A percentile compares a stretch with the other conserved stretches of the same genome.
phyloP scores from a whole-genome alignment of 2,329 filamentous ascomycete genomes.

The Thelonectria rubi region DNA sequence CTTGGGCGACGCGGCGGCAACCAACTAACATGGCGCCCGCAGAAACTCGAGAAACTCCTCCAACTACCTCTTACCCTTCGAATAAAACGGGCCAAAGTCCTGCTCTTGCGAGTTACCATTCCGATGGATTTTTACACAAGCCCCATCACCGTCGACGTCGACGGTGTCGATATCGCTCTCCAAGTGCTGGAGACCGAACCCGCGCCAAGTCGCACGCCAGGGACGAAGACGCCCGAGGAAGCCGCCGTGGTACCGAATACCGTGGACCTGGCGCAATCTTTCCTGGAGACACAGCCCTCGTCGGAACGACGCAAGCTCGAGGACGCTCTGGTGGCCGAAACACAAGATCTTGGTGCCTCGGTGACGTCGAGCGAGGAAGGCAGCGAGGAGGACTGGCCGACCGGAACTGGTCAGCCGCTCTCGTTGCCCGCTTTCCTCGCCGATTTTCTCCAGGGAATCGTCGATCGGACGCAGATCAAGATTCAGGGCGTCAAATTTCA shows the following conservation, averaged over 20 bases:
- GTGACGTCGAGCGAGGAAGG: slow-evolving; percentile 68
- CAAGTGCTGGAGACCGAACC: slow-evolving; percentile 56
- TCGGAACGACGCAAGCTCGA: slow-evolving; percentile 74
- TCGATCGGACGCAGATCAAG: slow-evolving; percentile 74
- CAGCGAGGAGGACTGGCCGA: slow-evolving; percentile 66
- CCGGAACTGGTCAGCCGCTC: slow-evolving; percentile 76
- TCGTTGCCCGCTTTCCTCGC: slow-evolving; percentile 76
- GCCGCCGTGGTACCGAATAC: slow-evolving; percentile 68
- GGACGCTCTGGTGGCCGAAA: slow-evolving; percentile 71
- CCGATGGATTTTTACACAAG: slow-evolving; percentile 89
- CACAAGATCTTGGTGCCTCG: slow-evolving; percentile 69
- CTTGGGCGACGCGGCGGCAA: slow-evolving; percentile 16
- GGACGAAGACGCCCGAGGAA: slow-evolving; percentile 46
- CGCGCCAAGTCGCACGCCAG: slow-evolving; percentile 49
- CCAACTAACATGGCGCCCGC: slow-evolving; percentile 35
- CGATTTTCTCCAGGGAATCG: slow-evolving; percentile 76
- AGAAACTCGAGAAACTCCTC: slow-evolving; percentile 83
- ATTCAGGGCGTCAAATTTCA: slow-evolving; percentile 73
- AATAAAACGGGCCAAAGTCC: slow-evolving; percentile 77
- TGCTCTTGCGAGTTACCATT: slow-evolving; percentile 81
- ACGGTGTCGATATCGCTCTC: slow-evolving; percentile 79
- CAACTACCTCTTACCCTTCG: slow-evolving; percentile 77
- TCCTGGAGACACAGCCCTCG: slow-evolving; percentile 75
- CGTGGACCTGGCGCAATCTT: slow-evolving; percentile 79
- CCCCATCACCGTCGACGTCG: slow-evolving; percentile 82